phyloP scores from a whole-genome alignment of 768 basidiomycete species.

The Suillus spraguei region DNA sequence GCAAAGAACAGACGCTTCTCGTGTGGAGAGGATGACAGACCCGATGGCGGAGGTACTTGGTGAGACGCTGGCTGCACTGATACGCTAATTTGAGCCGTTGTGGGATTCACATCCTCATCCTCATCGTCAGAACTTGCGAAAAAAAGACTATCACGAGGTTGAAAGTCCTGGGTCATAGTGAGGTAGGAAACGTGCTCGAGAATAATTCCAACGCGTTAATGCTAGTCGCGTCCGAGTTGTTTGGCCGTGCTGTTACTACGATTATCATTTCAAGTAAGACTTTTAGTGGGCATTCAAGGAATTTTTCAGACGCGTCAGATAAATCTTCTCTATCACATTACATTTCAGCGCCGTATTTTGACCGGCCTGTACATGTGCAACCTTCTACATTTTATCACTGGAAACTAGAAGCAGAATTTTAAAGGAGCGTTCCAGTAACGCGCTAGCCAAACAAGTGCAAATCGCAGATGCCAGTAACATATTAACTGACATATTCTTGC shows the following conservation, averaged over 20 bases:
- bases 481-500: conserved; percentile 1
- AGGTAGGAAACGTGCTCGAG: not conserved
- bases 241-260: conserved; percentile 23
- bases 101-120: conserved; percentile 26
- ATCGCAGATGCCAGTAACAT: too few relatives aligned
- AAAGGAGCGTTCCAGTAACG: too few relatives aligned
- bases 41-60: conserved; percentile 8
- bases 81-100: not conserved
- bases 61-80: conserved; percentile 1
- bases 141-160: conserved; percentile 40
- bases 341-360: too few relatives aligned
- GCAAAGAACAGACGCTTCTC: conserved; percentile 42
- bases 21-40: conserved; percentile 18
- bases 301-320: too few relatives aligned
- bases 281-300: too few relatives aligned
- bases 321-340: too few relatives aligned
- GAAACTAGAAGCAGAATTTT: too few relatives aligned
- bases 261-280: too few relatives aligned
- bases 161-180: not conserved
- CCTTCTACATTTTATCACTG: too few relatives aligned
- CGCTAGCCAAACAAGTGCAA: too few relatives aligned
- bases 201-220: conserved; percentile 11
- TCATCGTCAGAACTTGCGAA: conserved; percentile 63
- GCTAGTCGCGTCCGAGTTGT: conserved; percentile 22
- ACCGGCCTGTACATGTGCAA: too few relatives aligned